These are phyloP conservation scores for Podospora pseudocomata DNA, from an alignment of 495 filamentous ascomycete genomes.

Conservation along the genomic window DNA sequence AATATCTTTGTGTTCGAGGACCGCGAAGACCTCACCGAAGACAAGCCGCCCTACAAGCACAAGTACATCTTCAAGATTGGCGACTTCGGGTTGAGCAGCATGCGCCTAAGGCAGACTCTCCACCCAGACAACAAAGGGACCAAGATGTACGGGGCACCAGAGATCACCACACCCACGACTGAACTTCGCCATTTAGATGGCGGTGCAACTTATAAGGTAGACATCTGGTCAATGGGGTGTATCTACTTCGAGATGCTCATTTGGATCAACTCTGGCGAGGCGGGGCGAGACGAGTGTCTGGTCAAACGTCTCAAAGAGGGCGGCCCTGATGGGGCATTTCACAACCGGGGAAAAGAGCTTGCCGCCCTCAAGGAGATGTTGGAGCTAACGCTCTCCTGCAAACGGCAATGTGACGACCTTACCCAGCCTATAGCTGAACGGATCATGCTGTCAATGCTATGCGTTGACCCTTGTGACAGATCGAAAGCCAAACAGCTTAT, in stretches of 20 bases:
- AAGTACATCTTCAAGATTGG: conserved; percentile 1
- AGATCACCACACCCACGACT: not conserved
- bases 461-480: too few relatives aligned
- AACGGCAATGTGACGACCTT: too few relatives aligned
- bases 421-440: too few relatives aligned
- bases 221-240: conserved; percentile 5
- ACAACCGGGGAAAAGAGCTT: not conserved
- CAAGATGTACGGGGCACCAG: conserved; percentile 3
- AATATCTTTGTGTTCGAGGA: conserved; percentile 3
- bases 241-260: not conserved
- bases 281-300: not conserved
- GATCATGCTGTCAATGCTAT: too few relatives aligned
- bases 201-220: not conserved
- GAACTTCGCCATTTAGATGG: not conserved
- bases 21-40: not conserved
- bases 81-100: conserved; percentile 3
- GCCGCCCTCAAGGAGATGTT: not conserved
- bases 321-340: not conserved
- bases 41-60: not conserved
- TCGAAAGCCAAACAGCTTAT: too few relatives aligned
- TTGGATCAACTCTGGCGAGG: not conserved
- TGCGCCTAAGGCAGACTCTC: not conserved
- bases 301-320: not conserved
- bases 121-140: not conserved
- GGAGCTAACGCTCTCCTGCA: not conserved